A percentile compares a stretch with the other conserved stretches of the same genome.
Conservation (phyloP, 305 asterid species). For the Rubia tinctorum region DNA sequence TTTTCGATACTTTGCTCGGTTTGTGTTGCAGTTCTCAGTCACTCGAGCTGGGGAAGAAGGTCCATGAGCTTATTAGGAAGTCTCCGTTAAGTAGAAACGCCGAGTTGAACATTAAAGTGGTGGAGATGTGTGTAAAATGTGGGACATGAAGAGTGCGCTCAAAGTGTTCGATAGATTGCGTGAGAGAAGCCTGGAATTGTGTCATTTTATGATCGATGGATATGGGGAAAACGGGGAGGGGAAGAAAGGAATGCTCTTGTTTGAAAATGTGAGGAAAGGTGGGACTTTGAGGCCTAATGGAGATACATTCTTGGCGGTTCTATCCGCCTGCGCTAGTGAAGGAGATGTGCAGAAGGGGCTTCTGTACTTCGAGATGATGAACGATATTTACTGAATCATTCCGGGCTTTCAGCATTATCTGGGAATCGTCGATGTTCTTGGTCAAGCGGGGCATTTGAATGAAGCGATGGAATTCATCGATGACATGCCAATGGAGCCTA, state of each 20-base stretch:
- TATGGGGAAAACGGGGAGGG: conserved; percentile 39
- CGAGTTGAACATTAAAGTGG: conserved; percentile 30
- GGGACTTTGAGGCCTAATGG: conserved; percentile 29
- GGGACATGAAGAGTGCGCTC: conserved; percentile 32
- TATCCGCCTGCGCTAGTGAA: conserved; percentile 35
- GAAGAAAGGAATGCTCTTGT: conserved; percentile 30
- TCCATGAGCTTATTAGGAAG: conserved; percentile 30
- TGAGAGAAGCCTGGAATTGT: conserved; percentile 18
- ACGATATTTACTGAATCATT: conserved; percentile 23
- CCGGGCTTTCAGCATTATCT: conserved; percentile 36
- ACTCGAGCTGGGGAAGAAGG: conserved; percentile 27
- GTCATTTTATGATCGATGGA: conserved; percentile 30
- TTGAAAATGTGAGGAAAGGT: conserved; percentile 32
- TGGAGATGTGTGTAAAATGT: conserved; percentile 25
- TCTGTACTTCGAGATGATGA: conserved; percentile 34
- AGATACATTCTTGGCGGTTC: conserved; percentile 34
- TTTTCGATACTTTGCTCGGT: conserved; percentile 23
- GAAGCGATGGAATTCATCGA: conserved; percentile 40
- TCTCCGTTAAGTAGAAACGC: conserved; percentile 27
- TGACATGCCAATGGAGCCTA: conserved; percentile 34
- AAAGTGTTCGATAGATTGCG: conserved; percentile 34
- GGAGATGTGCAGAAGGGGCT: conserved; percentile 29
- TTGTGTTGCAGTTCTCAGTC: conserved; percentile 21
- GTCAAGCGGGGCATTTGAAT: conserved; percentile 37
- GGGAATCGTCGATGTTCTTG: conserved; percentile 29